Evolutionary conservation across 129 eudicot genomes (phyloP).

Genomic region (Dittrichia graveolens): DNA sequence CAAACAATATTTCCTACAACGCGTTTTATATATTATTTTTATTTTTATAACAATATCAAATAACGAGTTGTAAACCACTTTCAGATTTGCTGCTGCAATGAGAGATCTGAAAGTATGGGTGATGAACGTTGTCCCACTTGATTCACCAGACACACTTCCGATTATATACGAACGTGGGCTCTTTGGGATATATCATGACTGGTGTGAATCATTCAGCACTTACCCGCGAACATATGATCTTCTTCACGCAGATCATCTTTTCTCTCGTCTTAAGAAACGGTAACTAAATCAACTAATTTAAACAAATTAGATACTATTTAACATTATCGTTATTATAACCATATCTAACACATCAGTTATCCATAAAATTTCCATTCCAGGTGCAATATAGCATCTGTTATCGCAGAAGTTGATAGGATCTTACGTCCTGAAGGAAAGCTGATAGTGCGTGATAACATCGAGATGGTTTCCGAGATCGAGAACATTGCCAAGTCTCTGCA

Average conservation of each 20-base stretch:
- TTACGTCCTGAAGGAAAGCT: conserved; percentile 58
- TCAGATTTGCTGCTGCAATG: conserved; percentile 69
- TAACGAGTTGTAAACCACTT: neutral
- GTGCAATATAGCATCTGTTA: conserved; percentile 54
- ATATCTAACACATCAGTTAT: neutral
- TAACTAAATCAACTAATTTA: neutral
- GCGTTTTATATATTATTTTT: too few species aligned
- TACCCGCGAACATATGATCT: conserved; percentile 72
- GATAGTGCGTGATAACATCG: conserved; percentile 55
- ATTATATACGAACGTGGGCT: conserved; percentile 66
- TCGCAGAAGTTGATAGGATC: conserved; percentile 68
- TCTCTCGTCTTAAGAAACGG: conserved; percentile 61
- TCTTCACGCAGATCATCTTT: conserved; percentile 67
- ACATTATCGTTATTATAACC: too few species aligned
- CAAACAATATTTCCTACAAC: neutral
- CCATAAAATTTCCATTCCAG: conserved; percentile 26
- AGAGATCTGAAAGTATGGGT: conserved; percentile 59
- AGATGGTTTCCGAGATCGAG: conserved; percentile 49
- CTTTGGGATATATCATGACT: conserved; percentile 63
- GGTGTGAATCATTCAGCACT: conserved; percentile 75
- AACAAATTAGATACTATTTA: too few species aligned
- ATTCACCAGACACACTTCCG: conserved; percentile 63
- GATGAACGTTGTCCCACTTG: conserved; percentile 61
- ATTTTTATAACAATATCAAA: too few species aligned
- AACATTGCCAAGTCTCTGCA: conserved; percentile 57